Conservation (phyloP, 192 early-diverging fungal genomes). For the Allomyces macrogynus region DNA sequence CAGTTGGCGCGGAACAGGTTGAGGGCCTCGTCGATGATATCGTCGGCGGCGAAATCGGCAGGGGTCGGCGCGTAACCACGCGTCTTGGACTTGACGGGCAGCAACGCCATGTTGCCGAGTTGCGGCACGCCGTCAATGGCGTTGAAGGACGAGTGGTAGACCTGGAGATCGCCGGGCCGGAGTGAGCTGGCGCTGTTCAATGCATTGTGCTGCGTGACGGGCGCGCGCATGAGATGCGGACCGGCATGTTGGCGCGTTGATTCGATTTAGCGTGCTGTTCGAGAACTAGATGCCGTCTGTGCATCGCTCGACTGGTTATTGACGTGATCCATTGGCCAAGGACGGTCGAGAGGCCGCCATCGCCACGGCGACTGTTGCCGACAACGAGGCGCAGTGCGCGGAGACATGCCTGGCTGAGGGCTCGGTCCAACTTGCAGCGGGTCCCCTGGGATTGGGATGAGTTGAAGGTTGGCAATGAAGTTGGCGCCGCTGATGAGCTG, state of each 20-base stretch:
- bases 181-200: not conserved
- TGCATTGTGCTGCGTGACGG: not conserved
- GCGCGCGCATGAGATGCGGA: not conserved
- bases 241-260: not conserved
- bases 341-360: no score
- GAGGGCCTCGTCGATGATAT: constrained; percentile 88
- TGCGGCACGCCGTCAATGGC: constrained; percentile 29
- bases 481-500: no score
- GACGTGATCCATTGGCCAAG: not conserved
- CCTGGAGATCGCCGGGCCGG: constrained; percentile 16
- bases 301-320: not conserved
- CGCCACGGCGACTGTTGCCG: no score
- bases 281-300: not conserved
- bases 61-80: constrained; percentile 53
- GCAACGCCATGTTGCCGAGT: constrained; percentile 66
- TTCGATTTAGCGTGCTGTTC: not conserved
- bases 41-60: constrained; percentile 41
- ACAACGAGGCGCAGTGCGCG: no score
- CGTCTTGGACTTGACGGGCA: constrained; percentile 75
- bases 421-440: no score
- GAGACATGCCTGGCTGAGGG: no score
- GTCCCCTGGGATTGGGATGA: no score
- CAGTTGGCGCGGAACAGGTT: constrained; percentile 88
- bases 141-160: constrained; percentile 76
- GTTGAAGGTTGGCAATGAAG: no score